phyloP scores from a whole-genome alignment of 768 basidiomycete genomes.

The Leccinum subtestaceum region DNA sequence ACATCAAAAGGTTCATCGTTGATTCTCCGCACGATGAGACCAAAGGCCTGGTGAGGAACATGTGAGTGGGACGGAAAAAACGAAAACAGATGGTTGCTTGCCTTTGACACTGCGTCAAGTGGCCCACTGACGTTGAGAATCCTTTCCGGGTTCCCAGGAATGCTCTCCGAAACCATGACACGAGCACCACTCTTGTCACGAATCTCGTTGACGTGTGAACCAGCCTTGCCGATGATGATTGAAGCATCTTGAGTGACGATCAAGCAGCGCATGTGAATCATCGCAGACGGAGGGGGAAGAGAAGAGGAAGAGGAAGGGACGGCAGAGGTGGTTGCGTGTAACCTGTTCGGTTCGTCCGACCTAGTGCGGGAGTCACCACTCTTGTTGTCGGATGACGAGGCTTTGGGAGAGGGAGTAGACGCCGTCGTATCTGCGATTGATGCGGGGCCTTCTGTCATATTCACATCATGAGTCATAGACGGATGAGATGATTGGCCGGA shows the following conservation, averaged over 20 bases:
- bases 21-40: constrained; percentile 96
- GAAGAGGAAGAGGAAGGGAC: constrained; percentile 46
- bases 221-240: constrained; percentile 96
- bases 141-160: constrained; percentile 98
- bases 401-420: constrained; percentile 55
- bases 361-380: constrained; percentile 40
- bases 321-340: constrained; percentile 47
- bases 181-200: constrained; percentile 95
- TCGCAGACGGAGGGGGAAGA: constrained; percentile 62
- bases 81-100: constrained; percentile 31
- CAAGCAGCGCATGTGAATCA: constrained; percentile 96
- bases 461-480: constrained; percentile 52
- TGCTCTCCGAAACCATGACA: constrained; percentile 97
- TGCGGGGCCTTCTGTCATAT: constrained; percentile 52
- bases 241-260: constrained; percentile 99
- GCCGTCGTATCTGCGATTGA: constrained; percentile 45
- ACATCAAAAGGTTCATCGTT: constrained; percentile 99
- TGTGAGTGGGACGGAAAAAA: neutral
- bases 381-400: constrained; percentile 41
- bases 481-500: constrained; percentile 39
- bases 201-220: constrained; percentile 97
- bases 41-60: constrained; percentile 72
- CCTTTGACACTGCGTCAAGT: constrained; percentile 98
- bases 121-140: constrained; percentile 96
- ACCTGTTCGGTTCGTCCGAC: constrained; percentile 36